Percentiles rank a stretch among this genome's conserved stretches.
phyloP scores from a whole-genome alignment of 441 rosid genomes.

The Viola pubescens region DNA sequence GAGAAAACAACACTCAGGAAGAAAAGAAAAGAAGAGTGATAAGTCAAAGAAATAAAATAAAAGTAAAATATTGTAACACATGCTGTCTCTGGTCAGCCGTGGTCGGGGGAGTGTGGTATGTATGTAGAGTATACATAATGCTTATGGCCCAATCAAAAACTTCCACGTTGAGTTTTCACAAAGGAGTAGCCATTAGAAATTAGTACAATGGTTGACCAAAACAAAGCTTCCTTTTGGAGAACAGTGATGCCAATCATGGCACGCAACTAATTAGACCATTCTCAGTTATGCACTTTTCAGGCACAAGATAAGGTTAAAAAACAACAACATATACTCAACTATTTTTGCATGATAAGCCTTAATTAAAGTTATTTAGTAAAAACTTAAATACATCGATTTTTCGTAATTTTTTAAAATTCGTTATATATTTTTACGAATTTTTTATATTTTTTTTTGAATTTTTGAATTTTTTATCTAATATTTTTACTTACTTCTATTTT shows the following conservation, averaged over 20 bases:
- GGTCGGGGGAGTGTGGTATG: constrained; percentile 5
- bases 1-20: too few species aligned
- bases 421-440: too few species aligned
- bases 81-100: constrained; percentile 5
- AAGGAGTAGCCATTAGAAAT: constrained; percentile 10
- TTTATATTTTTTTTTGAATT: too few species aligned
- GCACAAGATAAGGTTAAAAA: constrained; percentile 20
- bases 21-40: background rate
- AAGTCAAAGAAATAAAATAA: background rate
- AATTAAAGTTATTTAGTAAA: too few species aligned
- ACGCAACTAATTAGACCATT: constrained; percentile 17
- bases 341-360: too few species aligned
- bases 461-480: too few species aligned
- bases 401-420: too few species aligned
- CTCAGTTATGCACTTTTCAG: constrained; percentile 12
- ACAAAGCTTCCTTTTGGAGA: constrained; percentile 15
- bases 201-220: constrained; percentile 25
- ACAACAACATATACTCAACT: background rate
- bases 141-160: constrained; percentile 13
- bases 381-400: too few species aligned
- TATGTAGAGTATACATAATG: background rate
- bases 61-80: background rate
- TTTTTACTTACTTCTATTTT: too few species aligned
- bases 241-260: constrained; percentile 30
- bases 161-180: constrained; percentile 11